Percentiles rank a stretch among this genome's conserved stretches.
These are phyloP conservation scores for Pneumocystis oryctolagi DNA, from an alignment of 1,139 yeast genomes.

Conservation along the genomic window DNA sequence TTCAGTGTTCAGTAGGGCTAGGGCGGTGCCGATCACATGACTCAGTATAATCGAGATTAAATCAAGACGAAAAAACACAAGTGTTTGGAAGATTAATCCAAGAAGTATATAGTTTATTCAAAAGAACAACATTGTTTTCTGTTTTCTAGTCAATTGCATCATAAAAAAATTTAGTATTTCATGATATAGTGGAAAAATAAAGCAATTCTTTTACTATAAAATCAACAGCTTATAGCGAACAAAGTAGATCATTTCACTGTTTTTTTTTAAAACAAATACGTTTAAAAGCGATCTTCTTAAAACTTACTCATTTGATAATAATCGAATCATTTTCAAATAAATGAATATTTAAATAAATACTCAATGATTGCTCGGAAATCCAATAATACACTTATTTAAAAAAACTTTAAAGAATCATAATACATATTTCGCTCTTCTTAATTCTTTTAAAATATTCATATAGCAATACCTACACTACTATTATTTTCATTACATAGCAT, in stretches of 20 bases:
- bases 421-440: slow-evolving; percentile 44
- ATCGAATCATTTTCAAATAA: too few relatives aligned
- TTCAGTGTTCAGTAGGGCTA: background rate
- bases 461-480: slow-evolving; percentile 74
- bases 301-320: background rate
- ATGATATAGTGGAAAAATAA: too few relatives aligned
- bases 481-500: slow-evolving; percentile 79
- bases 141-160: too few relatives aligned
- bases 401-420: slow-evolving; percentile 76
- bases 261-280: too few relatives aligned
- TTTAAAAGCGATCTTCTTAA: background rate
- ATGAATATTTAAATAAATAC: slow-evolving; percentile 60
- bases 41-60: slow-evolving; percentile 24
- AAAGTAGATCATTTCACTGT: too few relatives aligned
- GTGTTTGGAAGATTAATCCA: too few relatives aligned
- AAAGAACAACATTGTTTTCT: too few relatives aligned
- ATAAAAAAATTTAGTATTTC: too few relatives aligned
- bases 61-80: too few relatives aligned
- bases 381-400: slow-evolving; percentile 75
- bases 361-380: slow-evolving; percentile 89
- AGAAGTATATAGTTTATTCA: too few relatives aligned
- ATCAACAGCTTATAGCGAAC: too few relatives aligned
- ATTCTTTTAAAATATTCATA: slow-evolving; percentile 47
- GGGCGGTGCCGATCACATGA: background rate
- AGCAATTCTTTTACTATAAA: too few relatives aligned